Base-by-base conservation (phyloP, 768 basidiomycete genomes). In the Auricularia sp. region DNA sequence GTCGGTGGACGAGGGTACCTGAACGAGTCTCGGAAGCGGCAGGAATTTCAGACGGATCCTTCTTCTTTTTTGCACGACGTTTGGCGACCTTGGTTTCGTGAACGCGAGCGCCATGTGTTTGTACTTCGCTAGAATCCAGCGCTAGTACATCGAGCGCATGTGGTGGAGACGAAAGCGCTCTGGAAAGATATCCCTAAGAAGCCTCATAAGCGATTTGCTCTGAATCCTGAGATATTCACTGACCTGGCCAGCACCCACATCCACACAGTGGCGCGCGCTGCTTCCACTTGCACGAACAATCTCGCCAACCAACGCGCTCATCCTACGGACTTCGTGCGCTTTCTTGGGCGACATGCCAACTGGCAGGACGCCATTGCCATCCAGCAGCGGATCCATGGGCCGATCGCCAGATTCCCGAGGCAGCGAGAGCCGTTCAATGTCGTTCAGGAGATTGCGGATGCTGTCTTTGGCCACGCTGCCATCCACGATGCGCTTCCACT, bases 301-400 rank as follows among this genome's bases (percentile, higher is more conserved):
- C 18, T 69, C 70, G 45, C 73, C 70, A 34, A 87, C 76, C 73
- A 83, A 87, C 6, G 78, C 73, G 18, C 79, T 75, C 87, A 90
- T 90, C 61, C 82, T 81, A 1, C 75, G 68, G 58, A 91, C 87
- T 71, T 91, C 89, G 67, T 91, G 89, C 2, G 77, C 75, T 71
- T 91, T 91, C 72, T 91, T 91, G 4, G 88, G 88, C 3, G 87
- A 88, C 82, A 89, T 86, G 16, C 88, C 86, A 24, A 56, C 73
- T 58, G 37, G 61, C 64, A n/a, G 62, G 61, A 8, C 33, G 29
- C 18, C 39, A 56, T 16, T 65, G 45, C n/a, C 39, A 16, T 21
- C 44, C 14, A 36, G n/a, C 39, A 45, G 62, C 14, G 47, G 42
- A 62, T 5, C 56, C 58, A 54, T 10, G 69, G 65, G 51, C 67